Evolutionary conservation across 768 basidiomycete genomes (phyloP).

Genomic region (Boletus sensibilis): DNA sequence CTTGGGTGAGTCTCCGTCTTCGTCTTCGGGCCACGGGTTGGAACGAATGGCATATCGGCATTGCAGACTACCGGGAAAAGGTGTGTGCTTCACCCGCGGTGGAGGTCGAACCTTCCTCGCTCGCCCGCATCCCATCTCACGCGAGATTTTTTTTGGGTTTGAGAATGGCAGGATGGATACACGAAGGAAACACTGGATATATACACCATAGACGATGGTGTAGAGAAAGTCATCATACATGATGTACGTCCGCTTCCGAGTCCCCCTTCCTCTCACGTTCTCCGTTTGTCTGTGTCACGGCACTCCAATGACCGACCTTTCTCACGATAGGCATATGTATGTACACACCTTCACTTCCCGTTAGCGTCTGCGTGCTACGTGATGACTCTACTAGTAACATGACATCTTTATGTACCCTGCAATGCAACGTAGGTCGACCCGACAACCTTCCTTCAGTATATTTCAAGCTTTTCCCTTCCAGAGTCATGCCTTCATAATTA

Average conservation of each 20-base stretch:
- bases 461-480: background rate
- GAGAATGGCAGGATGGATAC: constrained; percentile 72
- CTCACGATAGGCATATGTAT: constrained; percentile 47
- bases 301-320: background rate
- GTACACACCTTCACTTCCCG: constrained; percentile 18
- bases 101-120: background rate
- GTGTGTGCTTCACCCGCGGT: constrained; percentile 33
- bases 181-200: constrained; percentile 78
- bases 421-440: constrained; percentile 86
- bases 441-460: constrained; percentile 87
- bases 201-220: constrained; percentile 51
- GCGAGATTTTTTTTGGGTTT: background rate
- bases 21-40: background rate
- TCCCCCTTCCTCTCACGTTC: background rate
- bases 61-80: constrained; percentile 81
- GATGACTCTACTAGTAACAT: background rate
- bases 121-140: background rate
- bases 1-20: constrained; percentile 53
- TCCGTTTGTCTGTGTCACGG: background rate
- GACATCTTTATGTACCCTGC: background rate
- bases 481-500: background rate
- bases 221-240: constrained; percentile 55
- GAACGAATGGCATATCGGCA: background rate
- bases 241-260: constrained; percentile 41
- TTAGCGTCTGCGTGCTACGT: no score